Evolutionary conservation across 495 filamentous ascomycete species (phyloP).

Genomic region (Pseudevernia furfuracea): DNA sequence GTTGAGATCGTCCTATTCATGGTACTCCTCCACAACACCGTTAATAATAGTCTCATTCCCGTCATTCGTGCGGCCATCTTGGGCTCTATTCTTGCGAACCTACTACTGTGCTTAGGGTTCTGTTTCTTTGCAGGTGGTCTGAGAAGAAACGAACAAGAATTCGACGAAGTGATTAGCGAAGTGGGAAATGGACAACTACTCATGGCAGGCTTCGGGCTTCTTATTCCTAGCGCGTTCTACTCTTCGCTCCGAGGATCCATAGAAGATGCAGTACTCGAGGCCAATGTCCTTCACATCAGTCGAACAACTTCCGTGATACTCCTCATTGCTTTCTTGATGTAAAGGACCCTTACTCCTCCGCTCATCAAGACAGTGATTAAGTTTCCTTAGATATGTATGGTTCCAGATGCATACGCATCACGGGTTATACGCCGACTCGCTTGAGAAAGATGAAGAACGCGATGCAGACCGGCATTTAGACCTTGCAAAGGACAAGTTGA

Average conservation of each 20-base stretch:
- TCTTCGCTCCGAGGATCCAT: slow-evolving; percentile 46
- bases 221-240: slow-evolving; percentile 74
- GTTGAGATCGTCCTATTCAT: slow-evolving; percentile 83
- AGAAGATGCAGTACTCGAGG: slow-evolving; percentile 36
- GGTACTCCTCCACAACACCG: slow-evolving; percentile 48
- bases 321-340: slow-evolving; percentile 64
- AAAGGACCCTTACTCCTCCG: slow-evolving; percentile 18
- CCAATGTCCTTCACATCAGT: slow-evolving; percentile 57
- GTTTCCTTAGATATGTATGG: slow-evolving; percentile 53
- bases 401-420: slow-evolving; percentile 83
- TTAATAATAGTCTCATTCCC: slow-evolving; percentile 45
- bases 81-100: slow-evolving; percentile 72
- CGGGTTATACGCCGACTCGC: slow-evolving; percentile 62
- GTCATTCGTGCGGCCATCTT: slow-evolving; percentile 81
- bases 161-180: slow-evolving; percentile 72
- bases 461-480: slow-evolving; percentile 65
- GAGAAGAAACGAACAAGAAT: slow-evolving; percentile 53
- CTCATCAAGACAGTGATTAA: slow-evolving; percentile 20
- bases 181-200: slow-evolving; percentile 72
- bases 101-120: slow-evolving; percentile 64
- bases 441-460: slow-evolving; percentile 62
- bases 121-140: slow-evolving; percentile 76
- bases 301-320: slow-evolving; percentile 71
- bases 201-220: slow-evolving; percentile 73
- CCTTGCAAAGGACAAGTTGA: slow-evolving; percentile 59